Base-by-base conservation (phyloP, 805 yeast species). In the Pichia rugopelliculosa region DNA sequence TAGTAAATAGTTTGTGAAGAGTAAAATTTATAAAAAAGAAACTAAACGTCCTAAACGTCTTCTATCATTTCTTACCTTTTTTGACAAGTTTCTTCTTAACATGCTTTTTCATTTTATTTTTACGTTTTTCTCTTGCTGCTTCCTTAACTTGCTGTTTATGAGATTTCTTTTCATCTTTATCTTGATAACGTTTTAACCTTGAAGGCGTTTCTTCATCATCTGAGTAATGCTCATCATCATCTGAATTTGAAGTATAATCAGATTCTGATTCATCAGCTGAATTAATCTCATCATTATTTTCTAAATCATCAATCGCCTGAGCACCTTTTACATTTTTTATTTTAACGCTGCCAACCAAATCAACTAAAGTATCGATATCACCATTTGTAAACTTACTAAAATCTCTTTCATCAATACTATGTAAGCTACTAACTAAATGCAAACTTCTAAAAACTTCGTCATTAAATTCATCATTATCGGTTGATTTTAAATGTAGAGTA, bases 331-430 rank as follows among this genome's bases (percentile, higher is more conserved):
- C 18, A 12, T 36, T 41, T 61, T 8, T 47, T 2, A 58, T 52
- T 1, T 56, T 55, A 12, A 46, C 69, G 22, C 68, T 69, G n/a
- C 73, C 77, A 34, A 79, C 79, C 42, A 85, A 65, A 45, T 81
- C 82, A 48, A 77, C 82, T 53, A 93, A 70, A 2, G 91, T 82
- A 53, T 82, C 88, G 36, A 87, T 84, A 55, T 87, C 81, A 24
- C 96, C 97, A 51, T 80, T 79, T 1, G 80, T 71, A 55, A 86
- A 85, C 57, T 84, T 82, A 42, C 79, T 82, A 56, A 86, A 87
- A 62, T 93, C 99, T 51, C 96, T 74, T 59, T 93, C 99, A 61
- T 93, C 87, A 62, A 90, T 60, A 69, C 91, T 79, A 67, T 88
- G 80, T 69, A 93, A 67, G 48, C 93, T 81, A 59, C 90, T 73